Conservation (phyloP, 805 yeast genomes). For the Candida incommunis region DNA sequence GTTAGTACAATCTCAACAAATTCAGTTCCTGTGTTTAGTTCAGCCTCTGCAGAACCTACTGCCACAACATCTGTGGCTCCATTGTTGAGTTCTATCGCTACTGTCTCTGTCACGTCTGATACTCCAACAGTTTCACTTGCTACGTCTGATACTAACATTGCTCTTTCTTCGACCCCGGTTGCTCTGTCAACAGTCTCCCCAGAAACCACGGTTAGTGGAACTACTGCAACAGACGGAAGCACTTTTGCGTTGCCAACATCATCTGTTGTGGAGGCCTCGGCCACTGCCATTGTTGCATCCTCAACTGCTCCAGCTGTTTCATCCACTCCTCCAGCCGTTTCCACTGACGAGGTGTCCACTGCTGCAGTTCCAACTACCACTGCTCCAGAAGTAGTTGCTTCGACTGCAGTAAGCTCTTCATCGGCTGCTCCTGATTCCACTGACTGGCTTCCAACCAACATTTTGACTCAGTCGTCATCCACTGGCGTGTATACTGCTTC, state of each 20-base stretch:
- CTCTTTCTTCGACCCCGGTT: slow-evolving; percentile 7
- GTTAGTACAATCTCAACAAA: slow-evolving; percentile 38
- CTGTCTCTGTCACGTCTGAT: slow-evolving; percentile 78
- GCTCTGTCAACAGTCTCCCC: slow-evolving; percentile 16
- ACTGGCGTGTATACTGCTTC: neutral
- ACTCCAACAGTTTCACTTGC: slow-evolving; percentile 23
- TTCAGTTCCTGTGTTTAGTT: slow-evolving; percentile 63
- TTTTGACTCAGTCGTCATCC: neutral
- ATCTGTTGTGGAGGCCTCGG: slow-evolving; percentile 6
- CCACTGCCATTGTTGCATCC: slow-evolving; percentile 1
- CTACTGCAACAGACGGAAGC: slow-evolving; percentile 5
- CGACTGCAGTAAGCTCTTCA: slow-evolving; percentile 25
- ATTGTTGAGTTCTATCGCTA: slow-evolving; percentile 71
- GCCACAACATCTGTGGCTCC: slow-evolving; percentile 39
- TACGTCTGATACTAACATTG: slow-evolving; percentile 7
- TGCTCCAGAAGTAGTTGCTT: slow-evolving; percentile 31
- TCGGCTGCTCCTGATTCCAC: neutral
- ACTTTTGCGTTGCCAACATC: slow-evolving; percentile 8
- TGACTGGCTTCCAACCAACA: slow-evolving; percentile 1
- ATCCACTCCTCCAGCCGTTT: slow-evolving; percentile 1
- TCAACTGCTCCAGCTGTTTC: slow-evolving; percentile 2
- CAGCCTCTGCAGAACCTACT: slow-evolving; percentile 34
- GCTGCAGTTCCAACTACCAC: slow-evolving; percentile 12
- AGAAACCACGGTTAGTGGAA: slow-evolving; percentile 8
- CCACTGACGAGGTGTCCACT: slow-evolving; percentile 3